Base-by-base conservation (phyloP, 164 flowering plant species). In the Tetracentron sinense region DNA sequence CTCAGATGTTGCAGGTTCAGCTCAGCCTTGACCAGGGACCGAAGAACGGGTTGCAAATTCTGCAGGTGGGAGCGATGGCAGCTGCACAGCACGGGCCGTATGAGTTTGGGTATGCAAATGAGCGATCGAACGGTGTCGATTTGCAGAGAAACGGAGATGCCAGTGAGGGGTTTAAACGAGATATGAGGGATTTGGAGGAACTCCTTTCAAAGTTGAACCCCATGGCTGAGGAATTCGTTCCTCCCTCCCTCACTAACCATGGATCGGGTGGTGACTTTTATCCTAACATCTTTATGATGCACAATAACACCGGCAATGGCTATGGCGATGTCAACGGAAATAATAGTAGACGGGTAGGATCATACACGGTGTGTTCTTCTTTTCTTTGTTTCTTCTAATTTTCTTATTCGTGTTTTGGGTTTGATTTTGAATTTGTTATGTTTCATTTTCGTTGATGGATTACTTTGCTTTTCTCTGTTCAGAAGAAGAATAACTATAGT, bases 161-260 rank as follows among this genome's bases (percentile, higher is more conserved):
- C 30, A 80, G 58, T 7, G 82, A 77, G 66, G 77, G 81, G 62
- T 79, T 78, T 63, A 81, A 86, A 58, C 66, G 73, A 63, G 92
- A 87, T 27, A 85, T 87, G 81, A 83, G 92, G 74, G 95, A 89
- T 63, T 74, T 89, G 77, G 85, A 81, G 72, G 94, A 92, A 64
- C 80, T 89, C 21, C 81, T 89, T 38, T 92, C 96, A 1, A 92
- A 92, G 74, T 69, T 92, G 58, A 92, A 92, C 57, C 97, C 97
- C 19, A 78, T 87, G 92, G 97, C 97, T 46, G 78, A 82, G 65
- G 97, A 89, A 63, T 92, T 92, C 68, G 89, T 92, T 33, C 97
- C 97, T 17, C 85, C 86, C 4, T 89, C 96, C 2, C 79, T 80
- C 26, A 61, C 63, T 62, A 63, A 54, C 58, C 56, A 57, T 47